Base-by-base conservation (phyloP, 2,329 filamentous ascomycete genomes). In the Paramyrothecium sp. region DNA sequence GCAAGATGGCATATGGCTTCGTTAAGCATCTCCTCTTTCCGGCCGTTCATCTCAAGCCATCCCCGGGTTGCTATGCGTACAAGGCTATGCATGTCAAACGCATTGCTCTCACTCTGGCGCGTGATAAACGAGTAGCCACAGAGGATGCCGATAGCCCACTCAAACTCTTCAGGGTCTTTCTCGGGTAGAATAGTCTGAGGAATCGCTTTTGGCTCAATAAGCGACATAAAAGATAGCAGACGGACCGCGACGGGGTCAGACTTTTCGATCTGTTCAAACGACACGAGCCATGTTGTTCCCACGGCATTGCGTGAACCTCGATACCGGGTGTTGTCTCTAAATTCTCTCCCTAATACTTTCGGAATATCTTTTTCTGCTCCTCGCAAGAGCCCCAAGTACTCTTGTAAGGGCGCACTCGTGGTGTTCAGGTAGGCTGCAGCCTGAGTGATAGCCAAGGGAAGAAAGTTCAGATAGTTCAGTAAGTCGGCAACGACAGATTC, bases 381-480 rank as follows among this genome's bases (percentile, higher is more conserved):
- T 4, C 53, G 56, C 7, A 75, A 57, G 0, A 74, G 64, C 1
- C 23, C 54, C 21, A 75, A 54, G 56, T 77, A 77, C 21, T 66
- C 57, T 2, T 21, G 8, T 3, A 71, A 52, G 3, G 65, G 34
- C 5, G 64, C 57, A 5, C 58, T 59, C 30, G 57, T 71, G 19
- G 55, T 48, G 53, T 72, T 74, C 13, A 79, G 62, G 57, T 76
- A 78, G 8, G 73, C 72, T 3, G 71, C 66, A 17, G 74, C 70
- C 64, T 76, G 67, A n/a, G 63, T 65, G 20, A 77, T 77, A 13
- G 72, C 74, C 8, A 76, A 64, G 0, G 77, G 78, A 21, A 80
- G 70, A 56, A 64, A 72, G 1, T 65, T 66, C 12, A 80, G 70
- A 51, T 72, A 60, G 4, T 60, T 26, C 2, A 75, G 62, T 1